Base-by-base conservation (phyloP, 2,329 filamentous ascomycete genomes). In the Aspergillus viridinutans region DNA sequence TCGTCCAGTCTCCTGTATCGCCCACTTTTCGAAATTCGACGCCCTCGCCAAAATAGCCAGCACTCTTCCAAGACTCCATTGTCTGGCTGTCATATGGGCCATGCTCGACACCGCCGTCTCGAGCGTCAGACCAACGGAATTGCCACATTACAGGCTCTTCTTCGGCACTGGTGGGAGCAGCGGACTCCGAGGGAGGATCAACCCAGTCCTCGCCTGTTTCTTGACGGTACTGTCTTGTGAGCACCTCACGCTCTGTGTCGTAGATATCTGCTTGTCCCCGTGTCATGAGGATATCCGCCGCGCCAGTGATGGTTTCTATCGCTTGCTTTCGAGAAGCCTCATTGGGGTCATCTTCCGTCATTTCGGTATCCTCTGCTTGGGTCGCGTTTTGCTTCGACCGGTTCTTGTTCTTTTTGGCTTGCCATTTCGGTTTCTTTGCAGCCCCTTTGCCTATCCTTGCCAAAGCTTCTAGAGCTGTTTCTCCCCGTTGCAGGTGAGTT, bases 231-330 rank as follows among this genome's bases (percentile, higher is more conserved):
- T 93, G 89, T 35, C 94, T 83, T 54, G 92, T 85, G 28, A 99
- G 82, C 59, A 88, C 74, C 74, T 97, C 94, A 56, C 92, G 83
- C 71, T 95, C 90, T 48, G 87, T 83, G 57, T 97, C 92, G 75
- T 97, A 99, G 51, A 97, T 87, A n/a, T 97, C 91, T 2, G 87
- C 84, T 61, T 93, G 86, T 21, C 92, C 92, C 55, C 93, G 82
- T 29, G 87, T 88, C 53, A 97, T 84, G 0, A 99, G 80, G 61
- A 90, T 88, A 74, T 97, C 92, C 3, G 94, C 92, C 9, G 93
- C 91, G 48, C 90, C 92, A 0, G 94, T 97, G 61, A 99, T 90
- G 49, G 83, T 81, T 67, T 93, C 83, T 55, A 99, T 92, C 0
- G 86, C 84, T 59, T 87, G 81, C 69, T 86, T 90, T 62, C 92